Evolutionary conservation across 1,284 basidiomycete species (phyloP), one percentile per base, ranked within the genome.

Genomic region (Sphagnurus paluster): DNA sequence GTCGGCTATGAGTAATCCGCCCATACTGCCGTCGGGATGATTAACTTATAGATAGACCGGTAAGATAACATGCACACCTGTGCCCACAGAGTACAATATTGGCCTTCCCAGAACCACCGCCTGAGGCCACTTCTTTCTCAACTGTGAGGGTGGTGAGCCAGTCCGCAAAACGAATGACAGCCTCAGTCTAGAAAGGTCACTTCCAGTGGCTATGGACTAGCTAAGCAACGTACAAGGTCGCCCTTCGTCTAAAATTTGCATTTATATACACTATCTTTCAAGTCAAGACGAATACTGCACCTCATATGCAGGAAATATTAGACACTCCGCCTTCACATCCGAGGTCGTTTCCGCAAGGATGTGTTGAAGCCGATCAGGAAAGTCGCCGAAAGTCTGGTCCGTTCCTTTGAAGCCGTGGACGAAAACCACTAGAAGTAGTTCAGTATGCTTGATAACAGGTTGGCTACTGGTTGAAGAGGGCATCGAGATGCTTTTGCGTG

Each of bases 51-150:
- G 37, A 39, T 14, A 29, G 14, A 36, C 8, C 28, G 25, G 26
- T 14, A 28, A 14, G 16, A 16, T 39, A 17, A 26, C 17, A 26
- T 28, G 42, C 74, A 46, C 51, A 89, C 90, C 90, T 95, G 64
- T 98, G 95, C 2, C 94, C 94, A 60, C 93, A 93, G 1, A 98
- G 75, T 2, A 95, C 84, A 38, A 98, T 77, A 62, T 83, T 90
- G 0, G 86, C 86, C 53, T 78, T 85, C 17, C 88, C 89, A 11
- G 89, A 85, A 17, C 89, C 90, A 16, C 82, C 79, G 2, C 84
- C 82, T 11, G 70, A 67, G 8, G 83, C 80, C 29, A 87, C 85
- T 64, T 95, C 93, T 46, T 77, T 80, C 61, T 89, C 76, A 13
- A 93, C 87, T 2, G 85, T 87, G 19, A 91, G 68, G 21, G 82